Conservation (phyloP, 306 rosid species). For the Malus asiatica region DNA sequence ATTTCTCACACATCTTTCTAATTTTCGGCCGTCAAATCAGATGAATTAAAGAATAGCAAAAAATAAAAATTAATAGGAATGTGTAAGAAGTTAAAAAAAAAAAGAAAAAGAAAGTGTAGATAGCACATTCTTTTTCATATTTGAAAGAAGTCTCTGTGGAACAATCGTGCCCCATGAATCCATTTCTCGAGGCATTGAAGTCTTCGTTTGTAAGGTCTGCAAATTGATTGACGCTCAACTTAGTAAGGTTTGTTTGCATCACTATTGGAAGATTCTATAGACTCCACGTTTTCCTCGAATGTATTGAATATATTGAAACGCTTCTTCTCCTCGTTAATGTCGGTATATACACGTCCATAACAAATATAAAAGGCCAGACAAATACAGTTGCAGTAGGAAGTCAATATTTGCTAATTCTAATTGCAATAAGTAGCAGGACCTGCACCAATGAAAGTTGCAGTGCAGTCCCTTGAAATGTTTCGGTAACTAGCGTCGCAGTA, state of each 20-base stretch:
- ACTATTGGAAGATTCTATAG: not conserved
- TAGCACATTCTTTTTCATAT: no score
- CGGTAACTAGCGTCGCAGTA: no score
- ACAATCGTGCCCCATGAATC: not conserved
- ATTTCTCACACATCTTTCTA: no score
- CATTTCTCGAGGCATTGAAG: not conserved
- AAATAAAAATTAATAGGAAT: no score
- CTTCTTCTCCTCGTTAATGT: not conserved
- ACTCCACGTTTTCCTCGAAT: not conserved
- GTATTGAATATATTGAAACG: not conserved
- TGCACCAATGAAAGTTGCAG: no score
- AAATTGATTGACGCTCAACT: not conserved
- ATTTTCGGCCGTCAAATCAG: no score
- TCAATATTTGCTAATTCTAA: no score
- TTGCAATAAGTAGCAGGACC: no score
- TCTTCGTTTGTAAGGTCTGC: not conserved
- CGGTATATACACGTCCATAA: not conserved
- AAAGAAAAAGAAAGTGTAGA: no score
- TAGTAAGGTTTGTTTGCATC: not conserved
- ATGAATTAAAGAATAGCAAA: no score
- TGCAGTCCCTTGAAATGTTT: no score
- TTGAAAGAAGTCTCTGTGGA: not conserved
- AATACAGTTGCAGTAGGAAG: not conserved
- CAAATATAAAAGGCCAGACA: not conserved
- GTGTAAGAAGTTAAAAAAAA: no score